Evolutionary conservation across 768 basidiomycete genomes (phyloP).

Genomic region (Panellus pusillus): DNA sequence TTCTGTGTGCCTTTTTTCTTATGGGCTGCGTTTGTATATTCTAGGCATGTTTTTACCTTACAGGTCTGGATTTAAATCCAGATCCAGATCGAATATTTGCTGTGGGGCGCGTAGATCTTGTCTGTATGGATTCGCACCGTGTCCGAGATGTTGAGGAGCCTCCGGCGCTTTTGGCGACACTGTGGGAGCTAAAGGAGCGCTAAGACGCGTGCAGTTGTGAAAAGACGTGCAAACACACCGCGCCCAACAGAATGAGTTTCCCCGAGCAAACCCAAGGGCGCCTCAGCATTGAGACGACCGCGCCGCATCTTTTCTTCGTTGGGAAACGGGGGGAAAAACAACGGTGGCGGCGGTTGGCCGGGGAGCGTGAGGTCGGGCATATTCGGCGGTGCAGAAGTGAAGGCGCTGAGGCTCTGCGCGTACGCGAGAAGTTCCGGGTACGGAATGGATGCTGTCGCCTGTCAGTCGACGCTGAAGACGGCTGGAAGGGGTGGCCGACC

Average conservation of each 20-base stretch:
- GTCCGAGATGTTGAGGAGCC: slow-evolving; percentile 43
- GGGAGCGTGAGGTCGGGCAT: slow-evolving; percentile 74
- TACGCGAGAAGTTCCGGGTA: slow-evolving; percentile 83
- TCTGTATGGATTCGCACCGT: slow-evolving; percentile 67
- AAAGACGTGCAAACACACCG: slow-evolving; percentile 45
- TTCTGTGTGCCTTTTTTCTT: neutral
- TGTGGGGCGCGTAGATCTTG: slow-evolving; percentile 65
- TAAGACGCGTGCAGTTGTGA: slow-evolving; percentile 7
- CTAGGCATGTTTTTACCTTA: slow-evolving; percentile 27
- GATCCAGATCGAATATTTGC: slow-evolving; percentile 74
- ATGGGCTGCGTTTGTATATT: neutral
- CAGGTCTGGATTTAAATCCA: slow-evolving; percentile 84
- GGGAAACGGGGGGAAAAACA: slow-evolving; percentile 90
- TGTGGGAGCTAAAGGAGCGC: slow-evolving; percentile 50
- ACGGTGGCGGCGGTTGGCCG: slow-evolving; percentile 71
- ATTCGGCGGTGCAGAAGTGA: slow-evolving; percentile 87
- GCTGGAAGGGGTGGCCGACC: slow-evolving; percentile 40
- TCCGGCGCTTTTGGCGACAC: slow-evolving; percentile 52
- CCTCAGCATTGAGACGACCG: slow-evolving; percentile 77
- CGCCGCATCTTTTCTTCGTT: slow-evolving; percentile 91
- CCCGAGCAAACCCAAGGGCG: slow-evolving; percentile 72
- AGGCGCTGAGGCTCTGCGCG: slow-evolving; percentile 81
- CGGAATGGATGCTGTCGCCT: slow-evolving; percentile 63
- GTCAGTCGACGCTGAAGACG: neutral
- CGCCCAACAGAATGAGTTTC: slow-evolving; percentile 82